phyloP scores from a whole-genome alignment of 805 yeast species.

The Metschnikowia hibisci region DNA sequence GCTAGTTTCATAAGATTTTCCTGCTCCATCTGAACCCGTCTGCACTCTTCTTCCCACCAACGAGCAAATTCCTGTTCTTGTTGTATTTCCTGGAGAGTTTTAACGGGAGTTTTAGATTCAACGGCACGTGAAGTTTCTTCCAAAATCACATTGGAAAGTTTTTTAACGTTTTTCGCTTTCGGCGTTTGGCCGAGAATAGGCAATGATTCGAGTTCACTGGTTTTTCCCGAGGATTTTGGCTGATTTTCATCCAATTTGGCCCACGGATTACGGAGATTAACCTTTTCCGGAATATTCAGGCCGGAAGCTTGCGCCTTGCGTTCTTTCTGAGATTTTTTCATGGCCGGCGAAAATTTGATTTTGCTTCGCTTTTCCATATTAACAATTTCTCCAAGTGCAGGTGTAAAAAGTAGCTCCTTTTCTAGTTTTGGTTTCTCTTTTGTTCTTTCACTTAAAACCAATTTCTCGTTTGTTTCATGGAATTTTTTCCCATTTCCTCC shows the following conservation, averaged over 20 bases:
- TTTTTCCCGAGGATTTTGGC: background rate
- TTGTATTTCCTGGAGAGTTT: constrained; percentile 64
- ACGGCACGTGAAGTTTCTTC: constrained; percentile 37
- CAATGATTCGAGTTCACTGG: constrained; percentile 8
- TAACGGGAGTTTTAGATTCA: constrained; percentile 27
- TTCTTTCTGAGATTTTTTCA: constrained; percentile 57
- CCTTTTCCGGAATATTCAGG: background rate
- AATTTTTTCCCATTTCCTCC: too few relatives aligned
- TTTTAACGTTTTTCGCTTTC: constrained; percentile 5
- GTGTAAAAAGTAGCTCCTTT: background rate
- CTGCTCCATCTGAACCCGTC: constrained; percentile 50
- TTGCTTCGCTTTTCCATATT: constrained; percentile 21
- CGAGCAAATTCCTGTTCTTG: constrained; percentile 79
- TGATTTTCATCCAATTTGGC: background rate
- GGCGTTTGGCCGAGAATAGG: constrained; percentile 21
- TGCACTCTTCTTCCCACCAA: constrained; percentile 85
- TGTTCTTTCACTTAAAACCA: background rate
- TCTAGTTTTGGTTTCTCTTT: background rate
- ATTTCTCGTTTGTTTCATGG: background rate
- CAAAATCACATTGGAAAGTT: constrained; percentile 42
- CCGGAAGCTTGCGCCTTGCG: constrained; percentile 21
- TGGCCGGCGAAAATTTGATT: constrained; percentile 32
- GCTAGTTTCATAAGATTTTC: background rate
- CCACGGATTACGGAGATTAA: constrained; percentile 12
- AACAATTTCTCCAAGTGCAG: constrained; percentile 11